Evolutionary conservation across 805 yeast genomes (phyloP), one percentile per base, ranked within the genome.

Genomic region (Tetrapisispora arboricola): DNA sequence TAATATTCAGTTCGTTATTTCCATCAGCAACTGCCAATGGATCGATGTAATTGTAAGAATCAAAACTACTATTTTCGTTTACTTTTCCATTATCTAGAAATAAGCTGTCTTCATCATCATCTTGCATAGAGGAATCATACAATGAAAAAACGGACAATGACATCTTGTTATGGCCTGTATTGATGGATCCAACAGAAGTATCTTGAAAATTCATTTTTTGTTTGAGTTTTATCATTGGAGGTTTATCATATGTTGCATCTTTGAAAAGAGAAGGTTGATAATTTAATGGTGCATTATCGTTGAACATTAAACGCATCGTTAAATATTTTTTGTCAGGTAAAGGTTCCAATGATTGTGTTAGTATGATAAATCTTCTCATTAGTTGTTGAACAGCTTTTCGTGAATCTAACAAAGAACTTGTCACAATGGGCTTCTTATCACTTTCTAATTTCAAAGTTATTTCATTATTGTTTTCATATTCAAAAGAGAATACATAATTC

Each of bases 311-410:
- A 43, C 75, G 64, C 66, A 76, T 65, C 0, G 72, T 61, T 29
- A 76, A 49, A 39, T 49, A 71, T 41, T 75, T 67, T 31, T 67
- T 61, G 1, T 58, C 55, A 1, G 81, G 80, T 20, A 75, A 50
- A 1, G 73, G 68, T 15, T 73, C 70, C n/a, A 76, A 57, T 0
- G 70, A 61, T 51, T 78, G 83, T 0, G 80, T 73, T 4, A 71
- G 54, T 1, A 74, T 61, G 17, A 77, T 72, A 39, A 78, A 67
- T 39, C 73, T 60, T 50, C 67, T 68, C 64, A 77, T 66, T 36
- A 76, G 48, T 39, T 67, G 71, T 44, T 73, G 75, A 3, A 72
- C 62, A 45, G 66, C 63, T 42, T 61, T 63, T 46, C 75, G 64
- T 9, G 72, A 66, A 24, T 64, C 62, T 19, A 63, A 49, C 22